Conservation (phyloP, 2,329 filamentous ascomycete species). For the Colletotrichum godetiae region DNA sequence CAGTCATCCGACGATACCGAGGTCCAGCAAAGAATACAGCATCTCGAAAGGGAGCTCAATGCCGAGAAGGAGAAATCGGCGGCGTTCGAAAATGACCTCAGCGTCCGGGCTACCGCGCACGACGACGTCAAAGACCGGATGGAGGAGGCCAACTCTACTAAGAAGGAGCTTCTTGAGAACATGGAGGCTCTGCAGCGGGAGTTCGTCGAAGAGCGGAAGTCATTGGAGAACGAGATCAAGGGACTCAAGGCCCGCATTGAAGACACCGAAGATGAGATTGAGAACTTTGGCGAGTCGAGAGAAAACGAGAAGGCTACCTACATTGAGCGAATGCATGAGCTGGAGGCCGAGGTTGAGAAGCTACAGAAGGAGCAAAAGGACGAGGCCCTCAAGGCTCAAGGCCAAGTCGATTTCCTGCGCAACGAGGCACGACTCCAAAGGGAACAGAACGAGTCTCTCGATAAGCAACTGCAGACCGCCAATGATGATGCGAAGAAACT, state of each 20-base stretch:
- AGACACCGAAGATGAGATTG: constrained; percentile 91
- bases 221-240: constrained; percentile 83
- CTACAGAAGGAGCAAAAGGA: constrained; percentile 68
- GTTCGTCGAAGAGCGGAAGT: constrained; percentile 86
- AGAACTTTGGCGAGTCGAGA: constrained; percentile 82
- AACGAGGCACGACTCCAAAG: constrained; percentile 70
- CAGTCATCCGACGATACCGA: constrained; percentile 59
- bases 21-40: constrained; percentile 60
- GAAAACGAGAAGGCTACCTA: constrained; percentile 82
- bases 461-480: constrained; percentile 65
- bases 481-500: constrained; percentile 66
- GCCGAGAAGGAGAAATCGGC: constrained; percentile 77
- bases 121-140: constrained; percentile 75
- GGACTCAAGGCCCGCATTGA: constrained; percentile 82
- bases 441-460: constrained; percentile 69
- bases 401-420: constrained; percentile 71
- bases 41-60: constrained; percentile 69
- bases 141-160: constrained; percentile 89
- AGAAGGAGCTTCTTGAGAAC: constrained; percentile 93
- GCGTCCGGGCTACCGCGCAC: constrained; percentile 65
- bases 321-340: constrained; percentile 74
- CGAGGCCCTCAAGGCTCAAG: constrained; percentile 67
- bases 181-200: constrained; percentile 93
- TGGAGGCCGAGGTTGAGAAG: constrained; percentile 78
- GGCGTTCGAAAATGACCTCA: constrained; percentile 77